Conservation (phyloP, 371 early-diverging fungal species). For the Syncephalastrum sp. region DNA sequence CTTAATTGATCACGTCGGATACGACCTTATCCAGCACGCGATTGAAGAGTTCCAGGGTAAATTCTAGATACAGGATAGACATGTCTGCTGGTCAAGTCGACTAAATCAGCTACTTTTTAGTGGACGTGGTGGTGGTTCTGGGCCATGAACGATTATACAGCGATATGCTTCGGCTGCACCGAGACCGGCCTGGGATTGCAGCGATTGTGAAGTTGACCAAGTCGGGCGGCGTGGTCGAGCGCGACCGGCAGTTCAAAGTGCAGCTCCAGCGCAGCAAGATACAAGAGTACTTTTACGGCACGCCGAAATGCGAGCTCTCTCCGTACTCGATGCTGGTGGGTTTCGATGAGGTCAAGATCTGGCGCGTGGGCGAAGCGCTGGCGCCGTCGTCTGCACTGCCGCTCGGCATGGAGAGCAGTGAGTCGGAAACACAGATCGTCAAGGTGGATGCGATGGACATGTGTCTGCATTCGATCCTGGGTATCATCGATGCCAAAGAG, state of each 20-base stretch:
- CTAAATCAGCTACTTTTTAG: conserved; percentile 24
- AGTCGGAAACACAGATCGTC: conserved; percentile 76
- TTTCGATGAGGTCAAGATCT: conserved; percentile 74
- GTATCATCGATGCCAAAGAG: conserved; percentile 74
- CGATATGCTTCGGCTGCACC: conserved; percentile 65
- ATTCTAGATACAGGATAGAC: not conserved
- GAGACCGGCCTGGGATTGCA: conserved; percentile 40
- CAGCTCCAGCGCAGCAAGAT: conserved; percentile 75
- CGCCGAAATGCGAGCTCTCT: conserved; percentile 65
- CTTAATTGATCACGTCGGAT: conserved; percentile 60
- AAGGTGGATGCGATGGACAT: conserved; percentile 82
- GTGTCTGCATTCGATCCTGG: conserved; percentile 85
- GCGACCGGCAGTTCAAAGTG: conserved; percentile 71
- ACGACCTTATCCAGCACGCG: conserved; percentile 64
- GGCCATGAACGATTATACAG: conserved; percentile 93
- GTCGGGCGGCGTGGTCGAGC: conserved; percentile 92
- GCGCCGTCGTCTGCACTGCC: conserved; percentile 94
- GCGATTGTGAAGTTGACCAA: conserved; percentile 84
- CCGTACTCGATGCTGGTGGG: conserved; percentile 83
- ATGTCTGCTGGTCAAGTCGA: not conserved
- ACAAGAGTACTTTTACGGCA: conserved; percentile 95
- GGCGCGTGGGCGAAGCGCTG: conserved; percentile 83
- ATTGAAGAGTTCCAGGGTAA: conserved; percentile 68
- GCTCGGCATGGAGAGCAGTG: conserved; percentile 79
- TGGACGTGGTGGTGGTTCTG: conserved; percentile 82